A percentile compares a stretch with the other conserved stretches of the same genome.
These are phyloP conservation scores for Aspergillus aculeatinus DNA, from an alignment of 2,329 filamentous ascomycete genomes.

Conservation along the genomic window DNA sequence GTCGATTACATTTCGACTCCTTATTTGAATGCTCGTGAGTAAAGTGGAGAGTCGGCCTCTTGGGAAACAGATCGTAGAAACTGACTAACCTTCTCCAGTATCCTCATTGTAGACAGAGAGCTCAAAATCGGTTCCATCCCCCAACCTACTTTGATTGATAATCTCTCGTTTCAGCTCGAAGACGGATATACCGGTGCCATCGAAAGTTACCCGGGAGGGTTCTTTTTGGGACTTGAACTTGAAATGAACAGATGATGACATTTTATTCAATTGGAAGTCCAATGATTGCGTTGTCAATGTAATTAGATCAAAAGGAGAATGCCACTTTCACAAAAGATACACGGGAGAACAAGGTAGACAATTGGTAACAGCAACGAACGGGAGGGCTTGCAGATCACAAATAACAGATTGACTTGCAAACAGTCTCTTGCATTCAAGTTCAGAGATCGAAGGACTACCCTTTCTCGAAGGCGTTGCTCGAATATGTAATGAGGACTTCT, in stretches of 20 bases:
- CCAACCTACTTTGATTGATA: constrained; percentile 87
- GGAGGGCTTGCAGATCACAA: constrained; percentile 16
- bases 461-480: constrained; percentile 27
- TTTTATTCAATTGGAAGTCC: constrained; percentile 52
- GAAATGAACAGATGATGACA: constrained; percentile 98
- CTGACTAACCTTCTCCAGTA: constrained; percentile 73
- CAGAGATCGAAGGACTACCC: constrained; percentile 25
- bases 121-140: constrained; percentile 95
- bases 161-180: constrained; percentile 99
- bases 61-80: not conserved
- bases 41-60: not conserved
- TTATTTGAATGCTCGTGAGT: not conserved
- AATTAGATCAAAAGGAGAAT: constrained; percentile 31
- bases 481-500: constrained; percentile 28
- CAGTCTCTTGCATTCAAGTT: constrained; percentile 17
- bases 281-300: constrained; percentile 28
- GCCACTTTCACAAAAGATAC: constrained; percentile 29
- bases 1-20: not conserved
- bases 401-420: constrained; percentile 19
- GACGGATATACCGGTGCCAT: constrained; percentile 95
- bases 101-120: constrained; percentile 92
- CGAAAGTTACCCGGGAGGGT: constrained; percentile 89
- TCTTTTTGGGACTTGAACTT: constrained; percentile 99
- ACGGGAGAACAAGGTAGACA: constrained; percentile 21
- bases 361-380: constrained; percentile 18